These are phyloP conservation scores for Calonectria henricotiae DNA, from an alignment of 2,329 filamentous ascomycete species.

Conservation along the genomic window DNA sequence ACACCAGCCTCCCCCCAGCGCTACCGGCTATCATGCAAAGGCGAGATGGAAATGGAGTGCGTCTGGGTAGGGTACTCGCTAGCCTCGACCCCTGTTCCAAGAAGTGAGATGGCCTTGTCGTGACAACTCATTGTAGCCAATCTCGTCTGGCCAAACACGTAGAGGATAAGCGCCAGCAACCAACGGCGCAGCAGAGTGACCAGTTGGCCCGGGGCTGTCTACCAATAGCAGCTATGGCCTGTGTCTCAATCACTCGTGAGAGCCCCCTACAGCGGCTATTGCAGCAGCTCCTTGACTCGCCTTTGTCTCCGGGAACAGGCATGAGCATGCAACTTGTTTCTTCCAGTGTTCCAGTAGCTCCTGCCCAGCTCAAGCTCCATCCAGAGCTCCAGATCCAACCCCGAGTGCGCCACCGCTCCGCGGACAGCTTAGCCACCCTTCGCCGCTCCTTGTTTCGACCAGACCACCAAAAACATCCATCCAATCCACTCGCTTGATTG, in stretches of 20 bases:
- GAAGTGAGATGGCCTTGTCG: conserved; percentile 21
- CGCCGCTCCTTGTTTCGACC: conserved; percentile 1
- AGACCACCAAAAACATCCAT: conserved; percentile 6
- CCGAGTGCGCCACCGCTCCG: conserved; percentile 14
- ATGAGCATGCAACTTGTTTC: conserved; percentile 16
- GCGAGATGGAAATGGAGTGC: background rate
- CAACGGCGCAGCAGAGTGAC: conserved; percentile 22
- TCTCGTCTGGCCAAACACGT: background rate
- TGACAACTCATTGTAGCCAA: background rate
- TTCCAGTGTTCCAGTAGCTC: conserved; percentile 1
- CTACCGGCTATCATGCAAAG: conserved; percentile 13
- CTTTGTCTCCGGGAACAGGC: background rate
- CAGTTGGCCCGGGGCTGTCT: background rate
- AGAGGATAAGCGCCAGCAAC: conserved; percentile 21
- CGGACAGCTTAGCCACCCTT: conserved; percentile 22
- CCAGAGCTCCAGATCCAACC: background rate
- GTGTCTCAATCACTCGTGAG: conserved; percentile 19
- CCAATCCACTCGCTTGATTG: conserved; percentile 13
- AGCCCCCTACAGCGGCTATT: conserved; percentile 18
- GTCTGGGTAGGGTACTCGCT: conserved; percentile 11
- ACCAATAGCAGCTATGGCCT: conserved; percentile 15
- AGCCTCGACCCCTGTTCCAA: conserved; percentile 15
- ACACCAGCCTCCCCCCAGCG: conserved; percentile 14
- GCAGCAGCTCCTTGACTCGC: conserved; percentile 8
- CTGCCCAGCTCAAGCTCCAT: conserved; percentile 3